These are phyloP conservation scores for Leccinum ochraceum DNA, from an alignment of 768 basidiomycete genomes.

Conservation along the genomic window DNA sequence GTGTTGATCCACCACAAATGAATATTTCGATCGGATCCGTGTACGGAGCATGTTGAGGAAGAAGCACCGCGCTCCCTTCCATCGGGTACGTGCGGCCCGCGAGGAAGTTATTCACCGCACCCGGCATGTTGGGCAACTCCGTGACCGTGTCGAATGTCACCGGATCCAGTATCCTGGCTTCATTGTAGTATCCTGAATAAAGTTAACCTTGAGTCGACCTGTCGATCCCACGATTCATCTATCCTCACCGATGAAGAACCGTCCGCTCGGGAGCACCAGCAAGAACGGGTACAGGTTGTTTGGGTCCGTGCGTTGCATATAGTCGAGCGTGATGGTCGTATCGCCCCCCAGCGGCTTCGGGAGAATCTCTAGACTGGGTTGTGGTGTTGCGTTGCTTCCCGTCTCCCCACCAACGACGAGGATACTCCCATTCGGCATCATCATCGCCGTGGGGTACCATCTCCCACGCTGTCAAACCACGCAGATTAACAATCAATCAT, in stretches of 20 bases:
- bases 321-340: conserved; percentile 63
- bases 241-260: conserved; percentile 67
- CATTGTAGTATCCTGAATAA: conserved; percentile 69
- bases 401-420: conserved; percentile 74
- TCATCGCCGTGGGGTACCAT: conserved; percentile 72
- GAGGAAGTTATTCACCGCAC: conserved; percentile 68
- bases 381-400: conserved; percentile 67
- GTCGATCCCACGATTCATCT: not conserved
- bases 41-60: too few relatives aligned
- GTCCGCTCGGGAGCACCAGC: conserved; percentile 65
- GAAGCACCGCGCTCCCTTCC: conserved; percentile 65
- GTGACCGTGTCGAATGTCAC: conserved; percentile 60
- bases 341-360: conserved; percentile 66
- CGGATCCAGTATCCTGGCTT: conserved; percentile 74
- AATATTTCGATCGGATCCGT: conserved; percentile 68
- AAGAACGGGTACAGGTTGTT: conserved; percentile 83
- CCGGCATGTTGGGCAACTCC: conserved; percentile 71
- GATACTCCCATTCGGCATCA: conserved; percentile 73
- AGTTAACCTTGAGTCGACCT: not conserved
- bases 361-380: conserved; percentile 71
- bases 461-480: conserved; percentile 50
- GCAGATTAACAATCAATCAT: not conserved
- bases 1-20: conserved; percentile 76
- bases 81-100: conserved; percentile 78
- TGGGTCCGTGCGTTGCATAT: conserved; percentile 70